Conservation (phyloP, 768 basidiomycete genomes). For the Hygrophorus pudorinus region DNA sequence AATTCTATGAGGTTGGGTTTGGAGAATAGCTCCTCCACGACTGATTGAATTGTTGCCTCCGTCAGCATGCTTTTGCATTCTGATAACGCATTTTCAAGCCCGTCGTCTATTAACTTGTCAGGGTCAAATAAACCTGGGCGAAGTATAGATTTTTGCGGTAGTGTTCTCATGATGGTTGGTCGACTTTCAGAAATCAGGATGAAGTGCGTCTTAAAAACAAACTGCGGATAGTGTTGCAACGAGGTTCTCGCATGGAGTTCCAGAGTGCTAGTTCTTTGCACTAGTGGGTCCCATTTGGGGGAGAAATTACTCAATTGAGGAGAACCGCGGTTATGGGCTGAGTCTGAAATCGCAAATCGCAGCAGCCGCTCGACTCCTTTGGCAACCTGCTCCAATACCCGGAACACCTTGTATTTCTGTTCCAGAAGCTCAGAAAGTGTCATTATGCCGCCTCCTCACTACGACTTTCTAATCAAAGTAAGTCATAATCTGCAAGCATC, state of each 20-base stretch:
- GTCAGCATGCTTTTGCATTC: not conserved
- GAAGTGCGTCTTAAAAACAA: not conserved
- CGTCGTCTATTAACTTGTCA: not conserved
- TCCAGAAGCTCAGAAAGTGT: slow-evolving; percentile 5
- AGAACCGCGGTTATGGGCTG: too few species aligned
- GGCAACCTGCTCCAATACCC: not conserved
- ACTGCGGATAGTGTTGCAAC: not conserved
- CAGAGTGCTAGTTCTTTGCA: not conserved
- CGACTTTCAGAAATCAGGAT: too few species aligned
- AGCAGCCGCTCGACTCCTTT: not conserved
- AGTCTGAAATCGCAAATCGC: too few species aligned
- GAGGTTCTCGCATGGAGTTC: not conserved
- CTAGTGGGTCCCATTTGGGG: not conserved
- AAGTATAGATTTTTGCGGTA: not conserved
- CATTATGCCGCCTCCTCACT: slow-evolving; percentile 82
- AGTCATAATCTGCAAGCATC: slow-evolving; percentile 10
- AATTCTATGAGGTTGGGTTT: slow-evolving; percentile 10
- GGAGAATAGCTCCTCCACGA: not conserved
- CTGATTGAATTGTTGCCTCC: not conserved
- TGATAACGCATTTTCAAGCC: not conserved
- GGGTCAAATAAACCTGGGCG: not conserved
- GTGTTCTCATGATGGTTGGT: not conserved
- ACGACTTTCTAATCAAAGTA: slow-evolving; percentile 95
- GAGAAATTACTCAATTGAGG: not conserved
- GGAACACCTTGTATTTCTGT: slow-evolving; percentile 6